Evolutionary conservation across 345 rosid species (phyloP).

Genomic region (Brassica juncea): DNA sequence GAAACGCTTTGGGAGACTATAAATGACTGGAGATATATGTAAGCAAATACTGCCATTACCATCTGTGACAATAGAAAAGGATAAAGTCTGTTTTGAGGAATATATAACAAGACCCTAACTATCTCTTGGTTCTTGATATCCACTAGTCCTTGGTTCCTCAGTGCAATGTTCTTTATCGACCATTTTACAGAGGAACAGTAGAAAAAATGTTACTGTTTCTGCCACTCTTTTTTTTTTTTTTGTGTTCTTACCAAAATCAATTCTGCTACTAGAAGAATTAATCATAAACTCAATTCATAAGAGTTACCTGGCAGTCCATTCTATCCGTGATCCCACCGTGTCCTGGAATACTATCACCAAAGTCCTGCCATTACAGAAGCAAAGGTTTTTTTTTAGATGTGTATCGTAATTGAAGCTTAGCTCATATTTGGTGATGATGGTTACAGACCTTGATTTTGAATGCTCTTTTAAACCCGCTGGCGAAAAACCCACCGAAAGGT

Average conservation of each 20-base stretch:
- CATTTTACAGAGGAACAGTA: constrained; percentile 5
- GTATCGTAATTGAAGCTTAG: not conserved
- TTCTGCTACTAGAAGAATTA: not conserved
- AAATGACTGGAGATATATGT: constrained; percentile 96
- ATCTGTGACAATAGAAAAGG: constrained; percentile 50
- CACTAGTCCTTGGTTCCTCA: not conserved
- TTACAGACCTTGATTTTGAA: constrained; percentile 79
- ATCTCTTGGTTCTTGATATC: not conserved
- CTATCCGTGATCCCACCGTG: constrained; percentile 98
- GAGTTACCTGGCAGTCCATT: constrained; percentile 94
- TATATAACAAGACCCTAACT: not conserved
- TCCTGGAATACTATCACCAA: constrained; percentile 99
- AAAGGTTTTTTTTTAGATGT: constrained; percentile 2
- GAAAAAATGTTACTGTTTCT: not conserved
- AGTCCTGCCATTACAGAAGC: constrained; percentile 56
- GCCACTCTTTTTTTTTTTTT: not conserved
- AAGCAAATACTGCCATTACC: constrained; percentile 99
- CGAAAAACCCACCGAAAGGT: constrained; percentile 98
- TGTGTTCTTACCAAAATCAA: not conserved
- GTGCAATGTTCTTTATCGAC: not conserved
- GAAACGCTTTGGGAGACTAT: constrained; percentile 64
- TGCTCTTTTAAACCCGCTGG: constrained; percentile 97
- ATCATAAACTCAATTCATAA: constrained; percentile 6
- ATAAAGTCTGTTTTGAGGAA: not conserved
- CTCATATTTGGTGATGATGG: constrained; percentile 7